A percentile compares a stretch with the other conserved stretches of the same genome.
phyloP scores from a whole-genome alignment of 768 basidiomycete species.

The Boletus barrowsii region DNA sequence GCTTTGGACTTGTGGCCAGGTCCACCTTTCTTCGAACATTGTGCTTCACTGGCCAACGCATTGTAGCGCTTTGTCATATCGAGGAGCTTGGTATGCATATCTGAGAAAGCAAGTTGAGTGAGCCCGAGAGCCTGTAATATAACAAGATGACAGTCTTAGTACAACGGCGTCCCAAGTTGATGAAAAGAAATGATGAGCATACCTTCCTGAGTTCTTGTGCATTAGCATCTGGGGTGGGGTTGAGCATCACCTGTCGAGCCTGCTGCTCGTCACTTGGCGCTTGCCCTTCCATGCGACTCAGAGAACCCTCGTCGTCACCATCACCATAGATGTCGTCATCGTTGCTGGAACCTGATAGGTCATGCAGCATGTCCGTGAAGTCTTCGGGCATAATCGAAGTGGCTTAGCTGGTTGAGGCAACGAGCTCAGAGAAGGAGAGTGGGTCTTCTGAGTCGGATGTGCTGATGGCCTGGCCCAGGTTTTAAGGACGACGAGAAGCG shows the following conservation, averaged over 20 bases:
- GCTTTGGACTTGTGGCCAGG: not conserved
- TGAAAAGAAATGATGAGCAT: not conserved
- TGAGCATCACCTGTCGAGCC: not conserved
- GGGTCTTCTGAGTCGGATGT: too few species aligned
- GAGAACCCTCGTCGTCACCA: not conserved
- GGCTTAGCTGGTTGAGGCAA: not conserved
- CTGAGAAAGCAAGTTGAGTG: not conserved
- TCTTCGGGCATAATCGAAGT: not conserved
- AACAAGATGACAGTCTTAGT: too few species aligned
- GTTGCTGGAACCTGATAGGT: not conserved
- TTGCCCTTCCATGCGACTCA: not conserved
- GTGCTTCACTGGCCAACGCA: not conserved
- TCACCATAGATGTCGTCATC: not conserved
- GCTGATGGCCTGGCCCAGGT: too few species aligned
- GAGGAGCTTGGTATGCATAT: not conserved
- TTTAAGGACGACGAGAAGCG: too few species aligned
- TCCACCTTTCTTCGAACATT: not conserved
- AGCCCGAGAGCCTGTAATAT: not conserved
- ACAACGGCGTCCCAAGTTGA: not conserved
- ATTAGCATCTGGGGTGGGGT: not conserved
- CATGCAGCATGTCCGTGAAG: not conserved
- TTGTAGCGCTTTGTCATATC: not conserved
- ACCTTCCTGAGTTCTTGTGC: not conserved
- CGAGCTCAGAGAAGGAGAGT: too few species aligned
- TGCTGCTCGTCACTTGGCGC: not conserved